phyloP scores from a whole-genome alignment of 441 rosid genomes.

The Gossypium laxum region DNA sequence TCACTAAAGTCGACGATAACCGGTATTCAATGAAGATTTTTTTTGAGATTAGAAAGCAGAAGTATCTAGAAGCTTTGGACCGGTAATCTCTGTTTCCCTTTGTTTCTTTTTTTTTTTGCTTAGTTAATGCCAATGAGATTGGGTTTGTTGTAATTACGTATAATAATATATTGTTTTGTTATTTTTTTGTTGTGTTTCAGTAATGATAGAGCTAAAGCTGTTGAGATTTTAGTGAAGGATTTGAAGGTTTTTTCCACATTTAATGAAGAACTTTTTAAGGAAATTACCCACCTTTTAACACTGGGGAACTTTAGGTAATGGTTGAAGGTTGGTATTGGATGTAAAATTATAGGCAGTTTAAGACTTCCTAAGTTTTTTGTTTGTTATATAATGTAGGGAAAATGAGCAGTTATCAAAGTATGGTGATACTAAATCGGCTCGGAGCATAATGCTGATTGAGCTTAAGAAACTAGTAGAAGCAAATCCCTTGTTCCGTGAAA shows the following conservation, averaged over 20 bases:
- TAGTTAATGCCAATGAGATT: background rate
- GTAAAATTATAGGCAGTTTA: background rate
- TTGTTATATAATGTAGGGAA: conserved; percentile 18
- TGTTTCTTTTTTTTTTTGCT: background rate
- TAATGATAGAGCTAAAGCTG: conserved; percentile 49
- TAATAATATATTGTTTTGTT: background rate
- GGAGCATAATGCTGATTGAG: conserved; percentile 29
- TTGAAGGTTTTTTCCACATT: conserved; percentile 52
- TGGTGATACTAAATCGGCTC: conserved; percentile 30
- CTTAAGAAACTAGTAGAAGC: conserved; percentile 12
- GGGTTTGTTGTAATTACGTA: background rate
- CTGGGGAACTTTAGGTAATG: conserved; percentile 47
- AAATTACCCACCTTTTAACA: conserved; percentile 49
- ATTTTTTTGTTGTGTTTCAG: conserved; percentile 20
- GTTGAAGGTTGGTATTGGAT: background rate
- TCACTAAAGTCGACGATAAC: conserved; percentile 24
- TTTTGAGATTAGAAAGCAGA: conserved; percentile 26
- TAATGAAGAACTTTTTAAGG: conserved; percentile 51
- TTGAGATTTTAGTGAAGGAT: conserved; percentile 51
- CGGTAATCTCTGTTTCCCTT: conserved; percentile 6
- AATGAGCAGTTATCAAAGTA: conserved; percentile 32
- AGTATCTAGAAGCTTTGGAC: conserved; percentile 29
- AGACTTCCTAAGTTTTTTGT: background rate
- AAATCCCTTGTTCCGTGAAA: conserved; percentile 33
- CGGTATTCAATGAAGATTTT: conserved; percentile 24